A percentile compares a stretch with the other conserved stretches of the same genome.
phyloP scores from a whole-genome alignment of 495 filamentous ascomycete species.

The Thermothielavioides terrestris region DNA sequence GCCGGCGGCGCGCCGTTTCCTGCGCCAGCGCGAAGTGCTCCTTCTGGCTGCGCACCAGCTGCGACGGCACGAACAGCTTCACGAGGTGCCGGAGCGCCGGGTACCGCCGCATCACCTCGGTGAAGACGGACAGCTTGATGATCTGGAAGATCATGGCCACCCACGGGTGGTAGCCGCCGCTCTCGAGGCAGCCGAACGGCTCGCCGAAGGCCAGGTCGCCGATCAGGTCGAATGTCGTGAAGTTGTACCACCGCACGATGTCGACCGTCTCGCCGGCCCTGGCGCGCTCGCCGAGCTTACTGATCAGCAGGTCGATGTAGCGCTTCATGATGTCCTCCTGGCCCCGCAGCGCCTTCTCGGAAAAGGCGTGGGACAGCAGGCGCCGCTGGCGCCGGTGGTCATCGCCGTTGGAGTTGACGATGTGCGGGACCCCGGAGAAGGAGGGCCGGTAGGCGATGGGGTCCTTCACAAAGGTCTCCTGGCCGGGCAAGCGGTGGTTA shows the following conservation, averaged over 20 bases:
- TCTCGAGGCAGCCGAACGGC: constrained; percentile 42
- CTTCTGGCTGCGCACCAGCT: neutral
- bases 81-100: neutral
- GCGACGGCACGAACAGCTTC: neutral
- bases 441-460: constrained; percentile 16
- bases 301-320: constrained; percentile 26
- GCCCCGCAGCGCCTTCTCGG: constrained; percentile 31
- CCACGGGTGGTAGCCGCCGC: constrained; percentile 27
- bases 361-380: constrained; percentile 42
- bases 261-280: constrained; percentile 14
- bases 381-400: constrained; percentile 35
- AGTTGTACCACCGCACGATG: constrained; percentile 44
- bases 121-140: neutral
- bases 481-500: constrained; percentile 26
- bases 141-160: constrained; percentile 20
- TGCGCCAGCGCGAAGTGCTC: neutral
- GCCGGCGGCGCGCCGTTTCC: neutral
- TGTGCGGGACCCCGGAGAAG: neutral
- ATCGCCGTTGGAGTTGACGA: constrained; percentile 21
- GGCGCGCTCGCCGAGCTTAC: constrained; percentile 12
- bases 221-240: constrained; percentile 50
- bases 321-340: constrained; percentile 32
- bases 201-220: constrained; percentile 49
- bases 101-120: neutral
- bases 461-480: constrained; percentile 28